Evolutionary conservation across 345 rosid species (phyloP), one percentile per base, ranked within the genome.

Genomic region (Odontarrhena argentea): DNA sequence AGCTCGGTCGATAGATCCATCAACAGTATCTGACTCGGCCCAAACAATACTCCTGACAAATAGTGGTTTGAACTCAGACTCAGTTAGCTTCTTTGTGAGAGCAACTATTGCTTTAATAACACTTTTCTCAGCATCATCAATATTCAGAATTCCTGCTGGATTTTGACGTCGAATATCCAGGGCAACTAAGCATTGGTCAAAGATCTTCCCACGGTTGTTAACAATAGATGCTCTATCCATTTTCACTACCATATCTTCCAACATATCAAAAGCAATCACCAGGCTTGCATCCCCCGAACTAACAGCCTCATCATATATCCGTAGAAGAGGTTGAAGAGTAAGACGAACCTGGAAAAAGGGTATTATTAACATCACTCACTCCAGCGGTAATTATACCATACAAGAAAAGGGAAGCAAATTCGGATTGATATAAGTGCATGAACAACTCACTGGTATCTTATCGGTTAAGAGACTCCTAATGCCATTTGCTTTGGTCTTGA

Each of bases 21-120:
- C 88, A 34, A 82, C 89, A 56, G 73, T 65, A 51, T 78, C 80
- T 1, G 86, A 78, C 77, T 91, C 97, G 32, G 83, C 88, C 99
- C 99, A 94, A 70, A 84, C 95, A 59, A 94, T 77, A 63, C 84
- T 83, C 70, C 69, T 82, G 41, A 91, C 68, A 61, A 94, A 91
- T 67, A 94, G 95, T 8, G 99, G 99, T 76, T 76, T 91, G 79
- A 94, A 94, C 93, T 87, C 88, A 8, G 81, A 82, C 81, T 94
- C 99, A 0, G 97, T 94, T 54, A 94, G 92, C 69, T 91, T 94
- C 91, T 87, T 94, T 25, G 95, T 88, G 73, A 94, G 81, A 25
- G 85, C 59, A 63, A 85, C 57, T 52, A 86, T 76, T 36, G 93
- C 79, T 54, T 66, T 77, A 45, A 85, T 75, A n/a, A 94, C 83